Evolutionary conservation across 2,329 filamentous ascomycete genomes (phyloP).

Genomic region (Trichoderma koningiopsis): DNA sequence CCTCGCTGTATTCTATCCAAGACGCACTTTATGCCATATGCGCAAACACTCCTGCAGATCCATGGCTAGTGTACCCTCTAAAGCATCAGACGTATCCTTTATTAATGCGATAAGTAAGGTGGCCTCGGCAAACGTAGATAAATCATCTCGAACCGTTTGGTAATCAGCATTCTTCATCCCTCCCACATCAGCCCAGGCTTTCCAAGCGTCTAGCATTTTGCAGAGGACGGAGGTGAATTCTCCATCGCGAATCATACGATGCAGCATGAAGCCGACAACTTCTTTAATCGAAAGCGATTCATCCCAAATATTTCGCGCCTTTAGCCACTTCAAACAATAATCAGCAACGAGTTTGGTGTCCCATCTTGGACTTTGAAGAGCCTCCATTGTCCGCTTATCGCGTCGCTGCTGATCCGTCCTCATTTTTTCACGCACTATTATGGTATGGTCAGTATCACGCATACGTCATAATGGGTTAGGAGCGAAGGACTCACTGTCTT

Average conservation of each 20-base stretch:
- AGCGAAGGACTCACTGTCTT: constrained; percentile 45
- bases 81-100: constrained; percentile 47
- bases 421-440: constrained; percentile 46
- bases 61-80: constrained; percentile 52
- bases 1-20: constrained; percentile 45
- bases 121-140: constrained; percentile 50
- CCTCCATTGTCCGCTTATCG: constrained; percentile 52
- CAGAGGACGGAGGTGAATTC: constrained; percentile 46
- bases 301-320: constrained; percentile 34
- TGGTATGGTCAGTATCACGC: neutral
- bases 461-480: no score
- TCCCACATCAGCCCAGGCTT: constrained; percentile 56
- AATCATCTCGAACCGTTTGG: constrained; percentile 42
- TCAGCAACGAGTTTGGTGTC: constrained; percentile 50
- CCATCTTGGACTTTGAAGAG: constrained; percentile 58
- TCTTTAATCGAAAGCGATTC: constrained; percentile 41
- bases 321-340: constrained; percentile 50
- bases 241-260: constrained; percentile 55
- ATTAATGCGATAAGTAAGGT: constrained; percentile 52
- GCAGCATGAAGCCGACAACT: constrained; percentile 50
- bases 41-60: constrained; percentile 58
- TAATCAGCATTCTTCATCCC: constrained; percentile 55
- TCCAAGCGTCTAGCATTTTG: constrained; percentile 54
- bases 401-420: constrained; percentile 45
- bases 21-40: constrained; percentile 55